Evolutionary conservation across 2,329 filamentous ascomycete species (phyloP), one percentile per base, ranked within the genome.

Genomic region (Didymella pinodella): DNA sequence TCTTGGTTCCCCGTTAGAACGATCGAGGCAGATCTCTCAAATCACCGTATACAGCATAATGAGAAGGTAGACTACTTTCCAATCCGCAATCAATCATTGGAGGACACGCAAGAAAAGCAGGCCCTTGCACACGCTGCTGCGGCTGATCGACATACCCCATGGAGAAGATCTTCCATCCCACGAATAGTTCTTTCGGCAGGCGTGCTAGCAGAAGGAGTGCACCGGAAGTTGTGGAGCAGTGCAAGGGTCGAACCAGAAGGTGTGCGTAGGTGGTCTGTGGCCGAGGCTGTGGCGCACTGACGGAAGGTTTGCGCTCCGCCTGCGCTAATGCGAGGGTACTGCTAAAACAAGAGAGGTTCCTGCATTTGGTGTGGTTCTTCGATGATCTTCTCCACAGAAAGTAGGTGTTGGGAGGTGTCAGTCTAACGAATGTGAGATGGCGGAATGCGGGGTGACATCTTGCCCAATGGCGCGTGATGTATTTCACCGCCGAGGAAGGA

Each of bases 121-220:
- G 11, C 34, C 20, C 25, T 36, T 50, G 46, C 56, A 50, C 41
- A 32, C 45, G 41, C 43, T 29, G 50, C 47, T n/a, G 48, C 57
- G 56, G 51, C 32, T 59, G 57, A 59, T 55, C 57, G 47, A 54
- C 48, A 20, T 43, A 48, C 32, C 40, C 50, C 56, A 48, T 48
- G 50, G 28, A 26, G 46, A 40, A 29, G 51, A 59, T 59, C 48
- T 22, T 16, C 40, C 22, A 34, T 46, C 50, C 48, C 52, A 55
- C 47, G 26, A 44, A 55, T 48, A n/a, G 46, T 28, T 14, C n/a
- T 28, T 6, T 45, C 12, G 18, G 18, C 28, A 41, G 3, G 11
- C 29, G 20, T 31, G 32, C 25, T 47, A 49, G 46, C 28, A 18
- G 26, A 4, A 41, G 7, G 20, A 16, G 18, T 44, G 29, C 18